phyloP scores from a whole-genome alignment of 805 yeast genomes.

The Yamadazyma endophytica region DNA sequence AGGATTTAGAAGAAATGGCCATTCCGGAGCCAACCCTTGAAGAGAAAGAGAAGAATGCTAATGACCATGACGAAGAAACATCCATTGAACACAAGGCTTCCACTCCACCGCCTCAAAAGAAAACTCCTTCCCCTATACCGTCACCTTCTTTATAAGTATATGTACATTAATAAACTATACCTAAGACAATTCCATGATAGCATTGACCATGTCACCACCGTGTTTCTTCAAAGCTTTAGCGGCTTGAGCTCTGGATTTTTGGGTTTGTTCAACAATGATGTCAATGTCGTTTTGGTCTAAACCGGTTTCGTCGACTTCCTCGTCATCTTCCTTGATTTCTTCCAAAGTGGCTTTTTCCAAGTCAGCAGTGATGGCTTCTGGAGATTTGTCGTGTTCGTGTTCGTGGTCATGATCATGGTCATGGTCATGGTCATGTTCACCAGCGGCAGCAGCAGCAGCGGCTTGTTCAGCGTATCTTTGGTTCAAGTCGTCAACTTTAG shows the following conservation, averaged over 20 bases:
- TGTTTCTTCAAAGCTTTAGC: conserved; percentile 84
- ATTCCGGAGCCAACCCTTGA: not conserved
- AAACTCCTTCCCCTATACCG: too few relatives aligned
- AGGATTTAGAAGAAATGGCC: not conserved
- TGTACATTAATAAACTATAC: conserved; percentile 1
- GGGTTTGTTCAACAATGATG: conserved; percentile 87
- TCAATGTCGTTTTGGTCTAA: conserved; percentile 77
- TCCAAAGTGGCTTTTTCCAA: conserved; percentile 42
- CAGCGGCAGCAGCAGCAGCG: conserved; percentile 41
- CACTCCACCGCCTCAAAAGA: too few relatives aligned
- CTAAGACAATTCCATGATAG: conserved; percentile 77
- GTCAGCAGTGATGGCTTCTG: conserved; percentile 79
- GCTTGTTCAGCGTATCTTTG: conserved; percentile 72
- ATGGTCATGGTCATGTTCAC: conserved; percentile 13
- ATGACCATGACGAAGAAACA: not conserved
- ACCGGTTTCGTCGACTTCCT: conserved; percentile 80
- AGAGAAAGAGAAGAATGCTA: conserved; percentile 1
- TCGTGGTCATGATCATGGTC: conserved; percentile 13
- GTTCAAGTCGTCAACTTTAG: conserved; percentile 91
- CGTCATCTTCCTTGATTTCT: conserved; percentile 46
- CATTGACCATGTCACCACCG: conserved; percentile 92
- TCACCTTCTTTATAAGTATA: not conserved
- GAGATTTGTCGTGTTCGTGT: conserved; percentile 48
- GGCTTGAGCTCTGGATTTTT: conserved; percentile 85
- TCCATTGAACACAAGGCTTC: too few relatives aligned